Evolutionary conservation across 495 filamentous ascomycete genomes (phyloP), one percentile per base, ranked within the genome.

Genomic region (Penicillium bovifimosum): DNA sequence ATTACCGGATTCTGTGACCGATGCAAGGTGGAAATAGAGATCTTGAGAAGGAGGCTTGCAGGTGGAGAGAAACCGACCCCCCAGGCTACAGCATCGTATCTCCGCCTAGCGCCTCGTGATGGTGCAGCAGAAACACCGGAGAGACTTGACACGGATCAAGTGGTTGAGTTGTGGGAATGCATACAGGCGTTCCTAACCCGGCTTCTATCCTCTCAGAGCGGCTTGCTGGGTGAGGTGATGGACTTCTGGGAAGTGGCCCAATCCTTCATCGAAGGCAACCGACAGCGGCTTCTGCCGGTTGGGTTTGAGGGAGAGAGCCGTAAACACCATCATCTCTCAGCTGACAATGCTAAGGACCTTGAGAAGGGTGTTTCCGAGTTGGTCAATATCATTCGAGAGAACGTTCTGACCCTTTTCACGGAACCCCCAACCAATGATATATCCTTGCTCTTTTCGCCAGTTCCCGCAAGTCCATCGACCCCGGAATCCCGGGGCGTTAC

Each of bases 231-330:
- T 2, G 93, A 98, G 62, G 82, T 96, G 2, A 69, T 95, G 13
- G 89, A 91, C 53, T 96, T 95, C 66, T 96, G 91, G 92, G 88
- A 96, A 55, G 92, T 85, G 3, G 85, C 91, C 0, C 85, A 91
- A 58, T 86, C 86, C 2, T 98, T 97, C 70, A 87, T 96, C 46
- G 85, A 91, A 31, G 91, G 90, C 14, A 90, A 83, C 47, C 83
- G 84, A 41, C 91, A 96, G 64, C 84, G 79, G 56, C 80, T 82
- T 14, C 74, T 98, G 48, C 93, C 95, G 0, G 76, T 79, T 31
- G 91, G 91, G 10, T 86, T 91, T 50, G 89, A 95, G 61, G 88
- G 88, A 11, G 84, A 89, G 58, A 92, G 88, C 50, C 80, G 81
- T 38, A 80, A 84, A 44, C 91, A 97, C 53, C 91, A 96, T 62